These are phyloP conservation scores for Odontarrhena argentea DNA, from an alignment of 345 rosid species.

Conservation along the genomic window DNA sequence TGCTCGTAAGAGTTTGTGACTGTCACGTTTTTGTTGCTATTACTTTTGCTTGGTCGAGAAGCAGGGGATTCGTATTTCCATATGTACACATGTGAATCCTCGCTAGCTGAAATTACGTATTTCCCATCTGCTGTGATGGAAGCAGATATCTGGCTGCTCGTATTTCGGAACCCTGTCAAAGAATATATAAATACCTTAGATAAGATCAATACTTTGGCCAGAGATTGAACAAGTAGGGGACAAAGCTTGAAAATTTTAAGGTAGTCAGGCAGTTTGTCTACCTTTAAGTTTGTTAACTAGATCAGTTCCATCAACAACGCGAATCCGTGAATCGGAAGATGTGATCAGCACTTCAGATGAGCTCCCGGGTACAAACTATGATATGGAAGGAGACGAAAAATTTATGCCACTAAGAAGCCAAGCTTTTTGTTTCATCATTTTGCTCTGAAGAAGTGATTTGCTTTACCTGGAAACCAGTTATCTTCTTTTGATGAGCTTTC, in stretches of 20 bases:
- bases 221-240: not conserved
- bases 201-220: not conserved
- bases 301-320: constrained; percentile 79
- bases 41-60: constrained; percentile 76
- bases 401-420: constrained; percentile 22
- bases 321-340: constrained; percentile 90
- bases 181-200: not conserved
- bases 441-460: constrained; percentile 14
- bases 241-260: constrained; percentile 16
- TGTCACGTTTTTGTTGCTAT: constrained; percentile 60
- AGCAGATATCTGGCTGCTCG: constrained; percentile 89
- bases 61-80: constrained; percentile 86
- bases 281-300: constrained; percentile 92
- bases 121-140: constrained; percentile 78
- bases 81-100: constrained; percentile 89
- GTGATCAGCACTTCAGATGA: constrained; percentile 93
- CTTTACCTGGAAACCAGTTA: constrained; percentile 96
- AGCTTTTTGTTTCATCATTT: constrained; percentile 16
- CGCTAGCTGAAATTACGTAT: constrained; percentile 88
- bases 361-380: constrained; percentile 90
- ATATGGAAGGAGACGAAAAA: constrained; percentile 27
- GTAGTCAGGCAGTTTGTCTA: constrained; percentile 32
- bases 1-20: constrained; percentile 75
- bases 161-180: constrained; percentile 82
- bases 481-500: constrained; percentile 87